These are phyloP conservation scores for Xerocomellus chrysenteron DNA, from an alignment of 768 basidiomycete species.

Conservation along the genomic window DNA sequence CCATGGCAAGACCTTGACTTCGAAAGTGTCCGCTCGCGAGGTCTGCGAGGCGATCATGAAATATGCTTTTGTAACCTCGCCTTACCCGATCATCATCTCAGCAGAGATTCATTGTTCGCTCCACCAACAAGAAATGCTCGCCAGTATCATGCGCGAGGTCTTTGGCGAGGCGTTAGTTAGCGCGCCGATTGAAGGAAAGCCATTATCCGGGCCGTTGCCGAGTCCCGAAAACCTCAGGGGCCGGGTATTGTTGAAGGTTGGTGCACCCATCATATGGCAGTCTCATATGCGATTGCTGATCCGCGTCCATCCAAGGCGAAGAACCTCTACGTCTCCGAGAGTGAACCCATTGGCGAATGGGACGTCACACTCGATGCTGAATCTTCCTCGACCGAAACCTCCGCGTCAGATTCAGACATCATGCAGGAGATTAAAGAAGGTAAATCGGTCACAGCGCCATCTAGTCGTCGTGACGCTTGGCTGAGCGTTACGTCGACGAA, in stretches of 20 bases:
- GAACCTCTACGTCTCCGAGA: constrained; percentile 60
- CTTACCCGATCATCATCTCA: constrained; percentile 90
- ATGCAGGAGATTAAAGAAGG: constrained; percentile 31
- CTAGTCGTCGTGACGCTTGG: constrained; percentile 6
- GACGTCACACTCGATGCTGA: constrained; percentile 38
- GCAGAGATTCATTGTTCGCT: constrained; percentile 87
- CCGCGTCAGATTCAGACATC: constrained; percentile 33
- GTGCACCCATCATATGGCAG: constrained; percentile 7
- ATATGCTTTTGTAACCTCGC: constrained; percentile 88
- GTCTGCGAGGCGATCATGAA: constrained; percentile 81
- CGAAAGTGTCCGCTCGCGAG: constrained; percentile 76
- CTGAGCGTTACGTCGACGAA: constrained; percentile 13
- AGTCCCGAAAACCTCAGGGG: constrained; percentile 83
- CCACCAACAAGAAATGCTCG: constrained; percentile 78
- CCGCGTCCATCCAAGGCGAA: constrained; percentile 53
- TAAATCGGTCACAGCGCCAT: constrained; percentile 5
- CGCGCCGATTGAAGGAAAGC: constrained; percentile 46
- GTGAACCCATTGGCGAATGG: constrained; percentile 34
- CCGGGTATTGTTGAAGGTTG: constrained; percentile 80
- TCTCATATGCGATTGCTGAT: background rate
- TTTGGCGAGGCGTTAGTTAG: constrained; percentile 57
- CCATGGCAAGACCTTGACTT: constrained; percentile 87
- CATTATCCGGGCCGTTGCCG: constrained; percentile 57
- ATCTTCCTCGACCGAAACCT: constrained; percentile 43
- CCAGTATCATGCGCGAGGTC: constrained; percentile 64